phyloP scores from a whole-genome alignment of 2,329 filamentous ascomycete species.

The Incumbomyces delicatus region DNA sequence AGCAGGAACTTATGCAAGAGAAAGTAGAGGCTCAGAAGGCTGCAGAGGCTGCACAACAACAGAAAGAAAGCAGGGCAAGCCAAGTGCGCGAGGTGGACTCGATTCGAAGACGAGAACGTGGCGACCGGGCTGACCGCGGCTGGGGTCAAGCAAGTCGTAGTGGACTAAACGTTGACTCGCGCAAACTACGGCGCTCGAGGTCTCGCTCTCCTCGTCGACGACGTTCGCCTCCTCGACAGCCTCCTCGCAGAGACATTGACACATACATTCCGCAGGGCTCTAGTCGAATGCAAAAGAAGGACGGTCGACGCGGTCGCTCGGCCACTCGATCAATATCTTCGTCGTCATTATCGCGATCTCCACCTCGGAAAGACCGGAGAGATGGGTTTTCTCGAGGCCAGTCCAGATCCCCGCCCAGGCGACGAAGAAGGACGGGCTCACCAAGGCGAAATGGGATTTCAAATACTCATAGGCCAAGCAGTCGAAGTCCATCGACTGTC shows the following conservation, averaged over 20 bases:
- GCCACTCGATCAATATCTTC: slow-evolving; percentile 25
- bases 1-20: slow-evolving; percentile 85
- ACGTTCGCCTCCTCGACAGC: slow-evolving; percentile 37
- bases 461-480: slow-evolving; percentile 30
- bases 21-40: slow-evolving; percentile 55
- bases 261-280: slow-evolving; percentile 45
- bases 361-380: slow-evolving; percentile 12
- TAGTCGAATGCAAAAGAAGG: slow-evolving; percentile 16
- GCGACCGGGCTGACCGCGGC: slow-evolving; percentile 28
- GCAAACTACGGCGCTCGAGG: slow-evolving; percentile 39
- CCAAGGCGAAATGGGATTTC: slow-evolving; percentile 5
- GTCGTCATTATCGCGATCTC: slow-evolving; percentile 26
- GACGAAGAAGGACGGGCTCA: slow-evolving; percentile 28
- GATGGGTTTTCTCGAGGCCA: slow-evolving; percentile 7
- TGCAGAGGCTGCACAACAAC: slow-evolving; percentile 42
- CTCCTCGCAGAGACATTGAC: slow-evolving; percentile 43
- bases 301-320: slow-evolving; percentile 22
- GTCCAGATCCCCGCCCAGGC: slow-evolving; percentile 10
- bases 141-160: slow-evolving; percentile 25
- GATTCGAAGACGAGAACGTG: slow-evolving; percentile 49
- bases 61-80: slow-evolving; percentile 29
- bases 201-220: slow-evolving; percentile 43
- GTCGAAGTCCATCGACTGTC: slow-evolving; percentile 39
- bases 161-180: slow-evolving; percentile 39
- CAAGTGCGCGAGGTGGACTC: slow-evolving; percentile 62